These are phyloP conservation scores for Nevesoporus exiguus DNA, from an alignment of 768 basidiomycete species.

Conservation along the genomic window DNA sequence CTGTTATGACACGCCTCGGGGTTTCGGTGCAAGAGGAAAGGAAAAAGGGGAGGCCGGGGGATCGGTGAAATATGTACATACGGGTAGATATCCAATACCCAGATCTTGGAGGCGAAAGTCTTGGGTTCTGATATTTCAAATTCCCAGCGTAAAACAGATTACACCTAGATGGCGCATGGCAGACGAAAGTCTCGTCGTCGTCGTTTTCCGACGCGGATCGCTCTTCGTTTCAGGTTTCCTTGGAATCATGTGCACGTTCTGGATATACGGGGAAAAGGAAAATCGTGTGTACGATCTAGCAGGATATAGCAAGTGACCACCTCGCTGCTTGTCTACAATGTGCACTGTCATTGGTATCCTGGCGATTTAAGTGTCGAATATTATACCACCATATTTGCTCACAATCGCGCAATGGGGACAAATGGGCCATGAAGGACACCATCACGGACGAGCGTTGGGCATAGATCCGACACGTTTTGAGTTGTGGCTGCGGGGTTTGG, in stretches of 20 bases:
- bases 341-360: no score
- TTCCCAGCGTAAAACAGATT: background rate
- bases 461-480: background rate
- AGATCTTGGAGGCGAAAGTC: conserved; percentile 11
- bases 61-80: background rate
- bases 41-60: background rate
- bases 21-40: background rate
- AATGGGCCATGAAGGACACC: background rate
- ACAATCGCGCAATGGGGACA: background rate
- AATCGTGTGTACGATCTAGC: background rate
- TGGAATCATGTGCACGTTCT: no score
- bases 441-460: background rate
- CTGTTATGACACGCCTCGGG: background rate
- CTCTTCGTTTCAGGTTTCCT: background rate
- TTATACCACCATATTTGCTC: background rate
- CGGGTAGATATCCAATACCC: background rate
- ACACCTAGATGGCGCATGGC: background rate
- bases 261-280: no score
- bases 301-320: no score
- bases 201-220: background rate
- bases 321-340: no score
- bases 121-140: conserved; percentile 22
- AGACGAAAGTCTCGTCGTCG: background rate
- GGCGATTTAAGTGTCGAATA: no score
- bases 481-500: background rate